phyloP scores from a whole-genome alignment of 1,284 basidiomycete species.

The Exsudoporus floridanus region DNA sequence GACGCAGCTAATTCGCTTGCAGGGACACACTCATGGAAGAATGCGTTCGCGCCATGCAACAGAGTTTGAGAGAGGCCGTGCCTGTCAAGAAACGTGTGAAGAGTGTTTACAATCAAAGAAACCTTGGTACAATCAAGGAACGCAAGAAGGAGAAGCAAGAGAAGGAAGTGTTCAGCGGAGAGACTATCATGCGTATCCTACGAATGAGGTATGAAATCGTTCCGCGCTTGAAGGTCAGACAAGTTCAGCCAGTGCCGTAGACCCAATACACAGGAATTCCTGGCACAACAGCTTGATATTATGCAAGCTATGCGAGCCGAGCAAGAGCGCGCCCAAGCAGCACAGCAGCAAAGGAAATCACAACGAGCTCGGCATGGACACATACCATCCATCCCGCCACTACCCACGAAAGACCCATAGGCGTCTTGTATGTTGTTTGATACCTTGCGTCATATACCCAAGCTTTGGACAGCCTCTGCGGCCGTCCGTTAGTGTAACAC shows the following conservation, averaged over 20 bases:
- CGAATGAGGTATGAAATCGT: slow-evolving; percentile 76
- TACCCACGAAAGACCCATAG: slow-evolving; percentile 26
- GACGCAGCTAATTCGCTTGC: slow-evolving; percentile 10
- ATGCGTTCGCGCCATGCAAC: slow-evolving; percentile 91
- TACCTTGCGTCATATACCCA: slow-evolving; percentile 32
- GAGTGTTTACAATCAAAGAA: slow-evolving; percentile 86
- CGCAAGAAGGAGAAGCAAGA: slow-evolving; percentile 89
- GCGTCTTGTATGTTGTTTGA: slow-evolving; percentile 10
- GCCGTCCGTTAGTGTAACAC: slow-evolving; percentile 5
- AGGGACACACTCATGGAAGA: slow-evolving; percentile 94
- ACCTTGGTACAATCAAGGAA: slow-evolving; percentile 94
- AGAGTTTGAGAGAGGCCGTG: slow-evolving; percentile 68
- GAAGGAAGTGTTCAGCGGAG: slow-evolving; percentile 67
- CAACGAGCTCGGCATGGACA: slow-evolving; percentile 41
- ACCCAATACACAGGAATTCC: slow-evolving; percentile 82
- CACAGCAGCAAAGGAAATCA: slow-evolving; percentile 51
- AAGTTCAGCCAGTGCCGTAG: slow-evolving; percentile 30
- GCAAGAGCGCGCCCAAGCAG: slow-evolving; percentile 62
- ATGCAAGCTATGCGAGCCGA: slow-evolving; percentile 74
- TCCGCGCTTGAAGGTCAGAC: background rate
- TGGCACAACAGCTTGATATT: slow-evolving; percentile 83
- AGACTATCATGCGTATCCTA: slow-evolving; percentile 90
- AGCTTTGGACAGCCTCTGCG: slow-evolving; percentile 5
- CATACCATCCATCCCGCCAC: slow-evolving; percentile 32
- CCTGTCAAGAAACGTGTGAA: slow-evolving; percentile 87